A percentile compares a stretch with the other conserved stretches of the same genome.
Evolutionary conservation across 1,284 basidiomycete species (phyloP).

Genomic region (Phlebopus sp.): DNA sequence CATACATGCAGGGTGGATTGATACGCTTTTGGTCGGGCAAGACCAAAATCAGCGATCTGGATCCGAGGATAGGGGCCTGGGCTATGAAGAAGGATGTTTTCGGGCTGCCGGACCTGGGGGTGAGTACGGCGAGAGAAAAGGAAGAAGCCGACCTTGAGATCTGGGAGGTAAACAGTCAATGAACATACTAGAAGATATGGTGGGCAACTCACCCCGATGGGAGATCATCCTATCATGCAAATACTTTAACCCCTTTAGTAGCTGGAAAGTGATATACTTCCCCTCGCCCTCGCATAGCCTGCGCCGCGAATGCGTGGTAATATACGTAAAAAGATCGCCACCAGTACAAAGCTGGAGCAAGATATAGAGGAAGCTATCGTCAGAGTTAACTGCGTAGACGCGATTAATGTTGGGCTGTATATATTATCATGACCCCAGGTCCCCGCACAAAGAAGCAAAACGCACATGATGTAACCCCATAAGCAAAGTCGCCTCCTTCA

Average conservation of each 20-base stretch:
- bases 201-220: conserved; percentile 64
- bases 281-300: conserved; percentile 74
- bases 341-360: conserved; percentile 84
- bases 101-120: conserved; percentile 55
- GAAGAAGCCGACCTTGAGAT: conserved; percentile 58
- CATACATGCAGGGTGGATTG: conserved; percentile 79
- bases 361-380: conserved; percentile 71
- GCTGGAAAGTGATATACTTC: conserved; percentile 81
- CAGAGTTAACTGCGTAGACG: conserved; percentile 66
- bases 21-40: conserved; percentile 75
- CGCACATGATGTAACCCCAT: conserved; percentile 68
- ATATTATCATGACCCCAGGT: not conserved
- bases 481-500: conserved; percentile 75
- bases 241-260: conserved; percentile 71
- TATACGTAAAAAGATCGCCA: conserved; percentile 84
- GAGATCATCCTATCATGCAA: conserved; percentile 74
- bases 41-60: conserved; percentile 83
- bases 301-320: conserved; percentile 54
- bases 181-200: not conserved
- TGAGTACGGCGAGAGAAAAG: conserved; percentile 1
- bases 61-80: conserved; percentile 80
- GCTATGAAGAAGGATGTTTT: conserved; percentile 77
- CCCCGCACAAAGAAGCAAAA: conserved; percentile 2
- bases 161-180: conserved; percentile 35
- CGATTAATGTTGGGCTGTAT: conserved; percentile 77